Conservation (phyloP, 2,329 filamentous ascomycete genomes). For the Amphichorda felina region DNA sequence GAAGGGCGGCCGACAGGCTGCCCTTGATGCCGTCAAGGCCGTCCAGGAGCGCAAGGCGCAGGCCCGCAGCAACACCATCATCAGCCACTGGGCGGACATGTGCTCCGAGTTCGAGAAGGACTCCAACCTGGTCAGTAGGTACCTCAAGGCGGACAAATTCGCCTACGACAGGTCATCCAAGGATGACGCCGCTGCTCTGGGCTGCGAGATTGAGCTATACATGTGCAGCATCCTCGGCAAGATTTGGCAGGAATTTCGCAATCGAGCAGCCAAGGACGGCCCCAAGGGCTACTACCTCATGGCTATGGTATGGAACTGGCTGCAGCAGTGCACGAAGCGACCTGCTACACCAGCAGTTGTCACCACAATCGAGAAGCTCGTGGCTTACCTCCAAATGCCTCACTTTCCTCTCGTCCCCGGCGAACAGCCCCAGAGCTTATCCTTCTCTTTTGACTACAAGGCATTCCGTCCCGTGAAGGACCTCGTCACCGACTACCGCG, state of each 20-base stretch:
- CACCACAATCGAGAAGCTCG: neutral
- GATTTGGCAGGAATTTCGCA: conserved; percentile 6
- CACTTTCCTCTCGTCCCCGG: neutral
- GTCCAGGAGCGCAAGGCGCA: conserved; percentile 20
- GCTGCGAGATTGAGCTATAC: conserved; percentile 21
- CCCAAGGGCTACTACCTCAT: conserved; percentile 8
- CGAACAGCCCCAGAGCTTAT: neutral
- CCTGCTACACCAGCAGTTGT: neutral
- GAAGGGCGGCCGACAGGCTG: conserved; percentile 22
- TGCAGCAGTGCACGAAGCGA: conserved; percentile 7
- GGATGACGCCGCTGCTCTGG: conserved; percentile 13
- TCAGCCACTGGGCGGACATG: conserved; percentile 30
- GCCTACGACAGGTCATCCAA: conserved; percentile 18
- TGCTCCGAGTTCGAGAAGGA: conserved; percentile 35
- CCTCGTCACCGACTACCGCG: neutral
- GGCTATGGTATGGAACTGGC: conserved; percentile 11
- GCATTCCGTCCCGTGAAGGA: neutral
- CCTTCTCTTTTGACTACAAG: conserved; percentile 2
- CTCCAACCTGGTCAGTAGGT: conserved; percentile 26
- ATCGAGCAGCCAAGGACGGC: neutral
- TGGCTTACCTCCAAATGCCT: neutral
- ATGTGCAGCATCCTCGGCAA: conserved; percentile 18
- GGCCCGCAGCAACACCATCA: conserved; percentile 14
- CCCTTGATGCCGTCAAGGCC: conserved; percentile 18
- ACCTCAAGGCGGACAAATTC: conserved; percentile 38